Conservation (phyloP, 306 rosid species). For the Castanospermum australe region DNA sequence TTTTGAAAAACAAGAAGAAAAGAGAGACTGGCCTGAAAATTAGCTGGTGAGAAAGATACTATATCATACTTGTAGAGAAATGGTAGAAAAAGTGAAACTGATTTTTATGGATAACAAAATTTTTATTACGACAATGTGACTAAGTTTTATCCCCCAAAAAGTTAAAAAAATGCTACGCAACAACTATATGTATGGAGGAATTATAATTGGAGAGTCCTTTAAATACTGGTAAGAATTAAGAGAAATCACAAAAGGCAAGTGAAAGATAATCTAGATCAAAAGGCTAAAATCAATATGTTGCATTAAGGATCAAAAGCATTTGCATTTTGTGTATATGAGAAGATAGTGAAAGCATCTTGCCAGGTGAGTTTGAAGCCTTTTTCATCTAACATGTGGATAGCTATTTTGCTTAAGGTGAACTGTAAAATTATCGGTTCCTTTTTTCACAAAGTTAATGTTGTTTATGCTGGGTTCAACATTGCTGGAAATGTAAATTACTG, state of each 20-base stretch:
- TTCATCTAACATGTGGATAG: neutral
- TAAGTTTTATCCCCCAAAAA: too few relatives aligned
- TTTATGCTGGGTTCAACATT: conserved; percentile 3
- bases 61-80: too few relatives aligned
- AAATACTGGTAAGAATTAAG: too few relatives aligned
- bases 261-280: neutral
- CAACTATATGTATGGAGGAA: too few relatives aligned
- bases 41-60: too few relatives aligned
- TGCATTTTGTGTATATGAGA: neutral
- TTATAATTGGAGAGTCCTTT: too few relatives aligned
- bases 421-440: neutral
- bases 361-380: neutral
- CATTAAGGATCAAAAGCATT: neutral
- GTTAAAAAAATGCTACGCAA: too few relatives aligned
- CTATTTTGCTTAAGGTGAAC: neutral
- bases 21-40: too few relatives aligned
- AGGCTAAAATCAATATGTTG: neutral
- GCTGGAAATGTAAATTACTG: neutral
- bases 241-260: neutral
- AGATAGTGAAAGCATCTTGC: neutral
- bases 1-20: too few relatives aligned
- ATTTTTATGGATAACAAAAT: too few relatives aligned
- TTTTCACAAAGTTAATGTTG: neutral
- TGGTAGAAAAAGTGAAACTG: too few relatives aligned
- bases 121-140: too few relatives aligned